Conservation (phyloP, 768 basidiomycete genomes). For the Glaciozyma martinii region DNA sequence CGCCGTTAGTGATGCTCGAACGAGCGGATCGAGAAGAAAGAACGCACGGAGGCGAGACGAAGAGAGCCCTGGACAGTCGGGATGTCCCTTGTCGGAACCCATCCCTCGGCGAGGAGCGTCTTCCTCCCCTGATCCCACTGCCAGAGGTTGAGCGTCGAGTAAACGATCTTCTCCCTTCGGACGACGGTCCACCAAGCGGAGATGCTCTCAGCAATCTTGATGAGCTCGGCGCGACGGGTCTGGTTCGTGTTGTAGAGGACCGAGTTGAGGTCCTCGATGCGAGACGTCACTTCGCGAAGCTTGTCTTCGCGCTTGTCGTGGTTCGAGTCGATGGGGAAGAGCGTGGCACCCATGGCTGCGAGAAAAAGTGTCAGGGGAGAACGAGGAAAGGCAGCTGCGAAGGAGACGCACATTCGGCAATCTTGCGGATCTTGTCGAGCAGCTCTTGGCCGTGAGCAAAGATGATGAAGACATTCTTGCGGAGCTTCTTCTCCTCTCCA, state of each 20-base stretch:
- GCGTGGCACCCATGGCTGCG: conserved; percentile 79
- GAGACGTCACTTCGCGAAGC: conserved; percentile 73
- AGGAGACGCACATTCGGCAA: conserved; percentile 58
- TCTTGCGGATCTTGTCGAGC: conserved; percentile 92
- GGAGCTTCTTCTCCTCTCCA: conserved; percentile 47
- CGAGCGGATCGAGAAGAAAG: not conserved
- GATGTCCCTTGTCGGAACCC: conserved; percentile 92
- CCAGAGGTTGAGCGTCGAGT: conserved; percentile 89
- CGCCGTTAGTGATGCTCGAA: not conserved
- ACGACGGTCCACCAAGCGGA: conserved; percentile 90
- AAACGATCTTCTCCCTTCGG: conserved; percentile 88
- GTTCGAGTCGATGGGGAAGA: conserved; percentile 93
- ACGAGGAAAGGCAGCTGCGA: not conserved
- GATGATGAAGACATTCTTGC: conserved; percentile 99
- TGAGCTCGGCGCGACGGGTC: conserved; percentile 70
- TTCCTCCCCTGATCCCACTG: conserved; percentile 89
- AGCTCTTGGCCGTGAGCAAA: conserved; percentile 88
- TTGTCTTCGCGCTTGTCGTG: conserved; percentile 84
- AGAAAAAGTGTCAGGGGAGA: not conserved
- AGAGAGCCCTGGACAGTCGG: conserved; percentile 74
- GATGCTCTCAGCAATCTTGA: conserved; percentile 73
- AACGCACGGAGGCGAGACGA: conserved; percentile 66
- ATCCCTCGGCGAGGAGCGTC: conserved; percentile 93
- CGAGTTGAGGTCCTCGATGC: conserved; percentile 82
- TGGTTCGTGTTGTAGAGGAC: conserved; percentile 81